A percentile compares a stretch with the other conserved stretches of the same genome.
These are phyloP conservation scores for Diaporthe velutina DNA, from an alignment of 2,329 filamentous ascomycete genomes.

Conservation along the genomic window DNA sequence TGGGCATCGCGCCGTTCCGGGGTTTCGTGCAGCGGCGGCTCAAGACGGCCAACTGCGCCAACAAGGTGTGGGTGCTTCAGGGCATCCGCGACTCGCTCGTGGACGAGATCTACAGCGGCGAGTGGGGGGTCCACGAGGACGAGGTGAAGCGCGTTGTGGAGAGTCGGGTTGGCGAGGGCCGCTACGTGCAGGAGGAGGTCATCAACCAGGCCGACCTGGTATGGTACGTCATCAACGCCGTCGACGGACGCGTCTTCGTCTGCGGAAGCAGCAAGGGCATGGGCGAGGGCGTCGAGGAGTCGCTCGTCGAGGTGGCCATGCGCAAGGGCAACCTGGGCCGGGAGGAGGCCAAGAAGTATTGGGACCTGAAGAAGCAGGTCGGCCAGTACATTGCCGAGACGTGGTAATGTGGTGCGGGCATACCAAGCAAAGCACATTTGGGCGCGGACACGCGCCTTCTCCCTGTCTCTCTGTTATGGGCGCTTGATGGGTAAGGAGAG, in stretches of 20 bases:
- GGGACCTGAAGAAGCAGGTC: constrained; percentile 90
- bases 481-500: background rate
- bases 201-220: constrained; percentile 92
- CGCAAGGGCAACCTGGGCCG: constrained; percentile 87
- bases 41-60: constrained; percentile 94
- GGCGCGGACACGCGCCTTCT: background rate
- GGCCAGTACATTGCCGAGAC: constrained; percentile 95
- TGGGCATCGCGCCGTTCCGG: constrained; percentile 96
- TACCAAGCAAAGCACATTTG: background rate
- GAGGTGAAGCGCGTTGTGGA: constrained; percentile 87
- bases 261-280: constrained; percentile 96
- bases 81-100: constrained; percentile 93
- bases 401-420: constrained; percentile 58
- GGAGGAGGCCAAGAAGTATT: constrained; percentile 88
- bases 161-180: constrained; percentile 80
- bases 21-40: constrained; percentile 96
- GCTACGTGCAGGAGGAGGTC: constrained; percentile 98
- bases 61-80: constrained; percentile 98
- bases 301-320: constrained; percentile 92
- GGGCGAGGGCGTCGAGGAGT: constrained; percentile 94
- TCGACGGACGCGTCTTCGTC: constrained; percentile 97
- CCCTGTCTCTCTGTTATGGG: constrained; percentile 6
- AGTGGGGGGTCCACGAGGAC: constrained; percentile 94
- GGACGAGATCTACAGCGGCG: constrained; percentile 96
- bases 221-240: constrained; percentile 95